phyloP scores from a whole-genome alignment of 2,329 filamentous ascomycete species.

The Ophiosphaerella herpotricha region DNA sequence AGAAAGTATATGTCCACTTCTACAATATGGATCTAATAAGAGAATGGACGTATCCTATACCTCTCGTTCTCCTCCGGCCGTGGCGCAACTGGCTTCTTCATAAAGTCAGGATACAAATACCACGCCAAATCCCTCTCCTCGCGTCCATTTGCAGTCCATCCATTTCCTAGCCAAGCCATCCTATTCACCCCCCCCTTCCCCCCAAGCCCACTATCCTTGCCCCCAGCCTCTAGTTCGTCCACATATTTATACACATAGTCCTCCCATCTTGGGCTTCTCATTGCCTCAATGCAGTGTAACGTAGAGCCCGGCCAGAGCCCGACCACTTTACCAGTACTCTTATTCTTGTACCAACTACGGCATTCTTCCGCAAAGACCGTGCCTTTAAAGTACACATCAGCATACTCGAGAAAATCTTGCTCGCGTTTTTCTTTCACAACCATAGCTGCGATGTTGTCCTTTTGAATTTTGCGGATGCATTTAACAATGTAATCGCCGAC shows the following conservation, averaged over 20 bases:
- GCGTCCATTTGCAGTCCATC: slow-evolving; percentile 30
- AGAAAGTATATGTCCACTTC: not conserved
- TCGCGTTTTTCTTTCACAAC: slow-evolving; percentile 30
- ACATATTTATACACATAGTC: slow-evolving; percentile 40
- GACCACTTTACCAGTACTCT: slow-evolving; percentile 29
- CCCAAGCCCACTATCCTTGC: slow-evolving; percentile 7
- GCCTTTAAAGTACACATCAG: slow-evolving; percentile 39
- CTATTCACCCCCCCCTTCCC: slow-evolving; percentile 29
- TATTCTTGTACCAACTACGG: slow-evolving; percentile 43
- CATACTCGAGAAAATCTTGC: slow-evolving; percentile 36
- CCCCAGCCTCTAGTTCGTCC: slow-evolving; percentile 17
- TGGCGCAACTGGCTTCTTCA: slow-evolving; percentile 40
- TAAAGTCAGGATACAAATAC: slow-evolving; percentile 49
- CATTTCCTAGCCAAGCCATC: slow-evolving; percentile 42
- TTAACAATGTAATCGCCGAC: slow-evolving; percentile 48
- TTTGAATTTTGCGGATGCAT: slow-evolving; percentile 49
- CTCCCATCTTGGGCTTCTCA: slow-evolving; percentile 43
- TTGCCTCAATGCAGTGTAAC: slow-evolving; percentile 38
- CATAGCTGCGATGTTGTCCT: slow-evolving; percentile 49
- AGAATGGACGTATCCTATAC: slow-evolving; percentile 44
- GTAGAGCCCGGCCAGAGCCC: slow-evolving; percentile 43
- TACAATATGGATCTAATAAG: slow-evolving; percentile 28
- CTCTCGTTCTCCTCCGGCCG: slow-evolving; percentile 47
- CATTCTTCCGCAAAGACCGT: slow-evolving; percentile 44
- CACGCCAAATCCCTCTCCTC: slow-evolving; percentile 47